Evolutionary conservation across 2,329 filamentous ascomycete genomes (phyloP).

Genomic region (Fusarium sp.): DNA sequence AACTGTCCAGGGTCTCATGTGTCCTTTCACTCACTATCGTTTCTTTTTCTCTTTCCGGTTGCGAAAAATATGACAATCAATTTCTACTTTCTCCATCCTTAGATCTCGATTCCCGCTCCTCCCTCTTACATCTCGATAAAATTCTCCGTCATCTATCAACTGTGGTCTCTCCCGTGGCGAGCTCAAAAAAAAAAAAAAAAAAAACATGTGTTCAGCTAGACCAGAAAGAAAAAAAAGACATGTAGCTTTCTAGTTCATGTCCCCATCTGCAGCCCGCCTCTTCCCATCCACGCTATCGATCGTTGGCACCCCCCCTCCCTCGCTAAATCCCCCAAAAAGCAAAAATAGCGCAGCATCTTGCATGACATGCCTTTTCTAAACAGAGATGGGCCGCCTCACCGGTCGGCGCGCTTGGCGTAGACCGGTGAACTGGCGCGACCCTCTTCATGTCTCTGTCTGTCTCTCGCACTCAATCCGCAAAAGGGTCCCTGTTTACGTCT

Average conservation of each 20-base stretch:
- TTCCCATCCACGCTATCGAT: not conserved
- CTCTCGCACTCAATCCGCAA: not conserved
- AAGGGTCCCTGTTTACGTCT: not conserved
- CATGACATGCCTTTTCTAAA: not conserved
- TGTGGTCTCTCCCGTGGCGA: not conserved
- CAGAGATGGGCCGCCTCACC: not conserved
- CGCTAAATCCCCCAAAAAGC: not conserved
- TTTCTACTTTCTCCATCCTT: not conserved
- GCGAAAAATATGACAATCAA: not conserved
- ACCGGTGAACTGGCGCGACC: conserved; percentile 4
- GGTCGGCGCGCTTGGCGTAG: not conserved
- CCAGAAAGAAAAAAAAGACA: not conserved
- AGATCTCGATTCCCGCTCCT: not conserved
- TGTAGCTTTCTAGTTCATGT: conserved; percentile 3
- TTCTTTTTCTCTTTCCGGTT: not conserved
- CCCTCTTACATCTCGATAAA: not conserved
- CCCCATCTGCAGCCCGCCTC: not conserved
- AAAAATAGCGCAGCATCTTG: not conserved
- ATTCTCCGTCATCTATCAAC: not conserved
- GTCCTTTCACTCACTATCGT: not conserved
- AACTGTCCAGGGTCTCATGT: not conserved
- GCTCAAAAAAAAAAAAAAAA: not conserved
- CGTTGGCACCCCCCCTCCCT: not conserved
- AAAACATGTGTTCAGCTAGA: not conserved
- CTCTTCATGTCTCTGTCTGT: not conserved